A percentile compares a stretch with the other conserved stretches of the same genome.
phyloP scores from a whole-genome alignment of 2,329 filamentous ascomycete genomes.

The Periglandula ipomoeae region DNA sequence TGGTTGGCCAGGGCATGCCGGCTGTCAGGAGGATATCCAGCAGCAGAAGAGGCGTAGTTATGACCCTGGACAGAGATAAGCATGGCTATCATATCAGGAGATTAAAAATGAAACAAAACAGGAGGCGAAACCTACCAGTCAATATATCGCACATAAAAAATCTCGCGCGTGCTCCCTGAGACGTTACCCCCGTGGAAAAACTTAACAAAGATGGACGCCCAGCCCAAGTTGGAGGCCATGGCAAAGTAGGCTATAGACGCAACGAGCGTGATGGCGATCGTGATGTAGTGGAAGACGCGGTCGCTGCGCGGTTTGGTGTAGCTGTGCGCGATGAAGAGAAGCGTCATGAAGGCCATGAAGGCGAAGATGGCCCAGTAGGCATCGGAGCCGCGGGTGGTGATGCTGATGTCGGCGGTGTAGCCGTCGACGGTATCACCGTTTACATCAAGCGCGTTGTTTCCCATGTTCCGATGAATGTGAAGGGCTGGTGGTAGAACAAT shows the following conservation, averaged over 20 bases:
- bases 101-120: too few species aligned
- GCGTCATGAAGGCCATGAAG: constrained; percentile 45
- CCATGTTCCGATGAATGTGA: constrained; percentile 7
- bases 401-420: constrained; percentile 42
- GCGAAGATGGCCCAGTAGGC: constrained; percentile 55
- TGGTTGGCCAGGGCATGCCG: background rate
- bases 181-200: constrained; percentile 31
- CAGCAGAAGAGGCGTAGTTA: background rate
- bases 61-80: background rate
- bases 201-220: constrained; percentile 38
- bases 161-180: constrained; percentile 38
- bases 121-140: constrained; percentile 31
- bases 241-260: constrained; percentile 43
- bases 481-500: background rate
- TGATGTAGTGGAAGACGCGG: constrained; percentile 47
- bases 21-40: background rate
- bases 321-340: constrained; percentile 43
- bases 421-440: constrained; percentile 35
- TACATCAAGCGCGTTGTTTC: constrained; percentile 36
- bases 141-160: constrained; percentile 47
- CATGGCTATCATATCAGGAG: too few species aligned
- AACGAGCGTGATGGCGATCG: constrained; percentile 25
- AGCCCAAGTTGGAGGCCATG: constrained; percentile 42
- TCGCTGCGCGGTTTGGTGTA: constrained; percentile 45
- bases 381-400: constrained; percentile 50